Evolutionary conservation across 345 rosid genomes (phyloP), one percentile per base, ranked within the genome.

Genomic region (Odontarrhena argentea): DNA sequence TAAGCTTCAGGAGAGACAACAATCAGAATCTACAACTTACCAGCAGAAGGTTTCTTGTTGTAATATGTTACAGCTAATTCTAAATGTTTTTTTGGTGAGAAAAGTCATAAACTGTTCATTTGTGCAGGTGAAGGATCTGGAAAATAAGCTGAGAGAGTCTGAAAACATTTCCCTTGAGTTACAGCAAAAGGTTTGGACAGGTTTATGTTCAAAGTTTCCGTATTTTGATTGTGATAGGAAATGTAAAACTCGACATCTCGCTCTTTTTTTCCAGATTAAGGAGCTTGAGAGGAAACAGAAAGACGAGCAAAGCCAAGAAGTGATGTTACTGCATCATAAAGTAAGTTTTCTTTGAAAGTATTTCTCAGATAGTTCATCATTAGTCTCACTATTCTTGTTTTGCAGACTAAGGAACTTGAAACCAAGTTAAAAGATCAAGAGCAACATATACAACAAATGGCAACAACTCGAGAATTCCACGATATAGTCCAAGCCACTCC

Each of bases 381-480:
- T 3, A 32, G 36, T 5, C 36, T 32, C 36, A 32, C 36, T 32
- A 5, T 32, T 32, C 36, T 32, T 32, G 7, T 32, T 32, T 67
- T 62, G 47, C 87, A 92, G 98, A 83, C 87, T 44, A 89, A 86
- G 78, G 96, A 83, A 73, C 92, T 87, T n/a, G 91, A 92, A 77
- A 80, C 75, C 44, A 87, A 82, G 80, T 48, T 93, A 69, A 82
- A 72, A 76, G 87, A 88, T 77, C 91, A 82, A 74, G 94, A 90
- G 57, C 77, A 76, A 12, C 85, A 80, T 62, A 71, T 78, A 72
- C 82, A 79, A 15, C 46, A 78, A 56, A 68, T 64, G 35, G 76
- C 73, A 48, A 51, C 63, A 61, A 55, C 73, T 40, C 67, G 38
- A 63, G 85, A 82, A 49, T 69, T 70, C 50, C 71, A 70, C 5